Base-by-base conservation (phyloP, 306 rosid genomes). In the Vigna mungo region DNA sequence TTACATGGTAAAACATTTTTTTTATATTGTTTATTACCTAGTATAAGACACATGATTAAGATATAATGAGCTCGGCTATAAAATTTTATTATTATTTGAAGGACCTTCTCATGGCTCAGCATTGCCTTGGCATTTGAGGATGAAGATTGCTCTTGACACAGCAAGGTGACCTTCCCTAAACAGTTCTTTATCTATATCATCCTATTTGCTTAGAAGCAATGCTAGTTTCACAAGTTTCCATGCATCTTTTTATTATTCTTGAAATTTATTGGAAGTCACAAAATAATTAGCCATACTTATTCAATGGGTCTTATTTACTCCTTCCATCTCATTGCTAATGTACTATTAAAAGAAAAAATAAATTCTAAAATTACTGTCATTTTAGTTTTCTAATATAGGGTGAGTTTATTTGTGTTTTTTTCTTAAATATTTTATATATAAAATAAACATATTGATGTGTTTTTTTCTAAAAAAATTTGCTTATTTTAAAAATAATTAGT, bases 111-210 rank as follows among this genome's bases (percentile, higher is more conserved):
- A 78, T 88, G 99, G 99, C 51, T 90, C 91, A 0, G 87, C 86
- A 55, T 83, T 96, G 89, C 88, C 97, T 20, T 96, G 98, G 98
- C 89, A 89, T 69, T 91, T 88, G 94, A 85, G 99, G 81, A 92
- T 96, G 96, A 96, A 96, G 79, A 86, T 96, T 79, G 97, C 99
- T 59, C 93, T 96, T 55, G 98, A 96, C 85, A 60, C 90, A 72
- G 98, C 98, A 49, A 96, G 99, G 99, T 89, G 39, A 84, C 80
- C 74, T 84, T 79, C 36, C 51, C 56, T 61, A 78, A n/a, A 74
- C 78, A 55, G 23, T 79, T 54, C 15, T 44, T 11, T 71, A 36
- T 65, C 14, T 68, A 47, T 68, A 47, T 68, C 32, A 54, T 60
- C 23, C 63, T 9, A 36, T 17, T 43, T 78, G 21, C 65, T 6